Percentiles rank a stretch among this genome's conserved stretches.
These are phyloP conservation scores for Orychophragmus violaceus DNA, from an alignment of 345 rosid genomes.

Conservation along the genomic window DNA sequence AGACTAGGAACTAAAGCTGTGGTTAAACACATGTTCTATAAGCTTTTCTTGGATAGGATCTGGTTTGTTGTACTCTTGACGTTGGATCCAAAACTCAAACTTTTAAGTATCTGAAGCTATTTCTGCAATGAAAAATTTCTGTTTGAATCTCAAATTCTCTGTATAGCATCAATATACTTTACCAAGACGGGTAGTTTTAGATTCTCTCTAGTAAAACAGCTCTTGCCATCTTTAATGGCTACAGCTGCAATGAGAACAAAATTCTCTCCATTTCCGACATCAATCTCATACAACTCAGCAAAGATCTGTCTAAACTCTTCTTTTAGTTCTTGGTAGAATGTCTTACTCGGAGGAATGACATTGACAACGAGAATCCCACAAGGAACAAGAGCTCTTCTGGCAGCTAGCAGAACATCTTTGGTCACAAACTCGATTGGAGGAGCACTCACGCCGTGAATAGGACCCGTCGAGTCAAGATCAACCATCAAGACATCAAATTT, in stretches of 20 bases:
- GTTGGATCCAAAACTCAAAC: not conserved
- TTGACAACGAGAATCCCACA: conserved; percentile 58
- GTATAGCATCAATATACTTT: conserved; percentile 24
- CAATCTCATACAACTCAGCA: conserved; percentile 62
- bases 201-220: conserved; percentile 27
- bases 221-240: conserved; percentile 15
- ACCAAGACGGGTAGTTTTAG: conserved; percentile 29
- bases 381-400: conserved; percentile 42
- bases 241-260: conserved; percentile 50
- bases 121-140: conserved; percentile 10
- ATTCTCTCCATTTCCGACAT: conserved; percentile 64
- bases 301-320: conserved; percentile 38
- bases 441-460: conserved; percentile 48
- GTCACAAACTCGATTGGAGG: conserved; percentile 61
- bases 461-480: conserved; percentile 64
- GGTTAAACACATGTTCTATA: not conserved
- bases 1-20: conserved; percentile 33
- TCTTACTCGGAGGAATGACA: conserved; percentile 50
- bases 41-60: not conserved
- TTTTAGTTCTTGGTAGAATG: conserved; percentile 39
- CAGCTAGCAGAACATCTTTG: conserved; percentile 45
- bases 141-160: conserved; percentile 16
- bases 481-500: conserved; percentile 75
- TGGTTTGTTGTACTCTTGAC: conserved; percentile 8
- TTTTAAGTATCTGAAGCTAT: not conserved